Conservation (phyloP, 2,329 filamentous ascomycete genomes). For the Diaporthe amygdali region DNA sequence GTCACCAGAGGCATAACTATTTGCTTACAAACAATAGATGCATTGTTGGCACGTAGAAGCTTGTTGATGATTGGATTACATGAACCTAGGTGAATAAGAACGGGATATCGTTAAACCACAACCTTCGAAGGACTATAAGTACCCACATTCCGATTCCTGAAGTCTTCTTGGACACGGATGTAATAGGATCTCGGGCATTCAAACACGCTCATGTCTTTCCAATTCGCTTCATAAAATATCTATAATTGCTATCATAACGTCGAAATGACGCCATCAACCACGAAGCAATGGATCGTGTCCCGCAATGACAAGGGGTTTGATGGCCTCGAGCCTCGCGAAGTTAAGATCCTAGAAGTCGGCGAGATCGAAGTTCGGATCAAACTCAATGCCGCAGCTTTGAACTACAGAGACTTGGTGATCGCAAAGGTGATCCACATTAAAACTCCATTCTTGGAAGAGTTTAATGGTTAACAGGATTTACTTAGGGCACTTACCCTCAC, state of each 20-base stretch:
- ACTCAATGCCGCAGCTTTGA: slow-evolving; percentile 57
- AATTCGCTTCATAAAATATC: not conserved
- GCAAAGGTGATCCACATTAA: slow-evolving; percentile 35
- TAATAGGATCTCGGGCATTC: not conserved
- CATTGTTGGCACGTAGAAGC: too few species aligned
- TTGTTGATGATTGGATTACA: too few species aligned
- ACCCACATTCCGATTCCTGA: too few species aligned
- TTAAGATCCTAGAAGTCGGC: slow-evolving; percentile 64
- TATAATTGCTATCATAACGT: not conserved
- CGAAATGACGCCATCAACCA: slow-evolving; percentile 41
- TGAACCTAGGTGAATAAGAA: too few species aligned
- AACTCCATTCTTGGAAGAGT: too few species aligned
- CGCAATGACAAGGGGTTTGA: slow-evolving; percentile 62
- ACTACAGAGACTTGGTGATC: slow-evolving; percentile 60
- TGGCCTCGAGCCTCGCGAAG: slow-evolving; percentile 59
- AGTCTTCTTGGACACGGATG: too few species aligned
- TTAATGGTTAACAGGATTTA: not conserved
- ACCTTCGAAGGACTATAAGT: too few species aligned
- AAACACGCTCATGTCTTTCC: not conserved
- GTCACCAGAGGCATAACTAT: too few species aligned
- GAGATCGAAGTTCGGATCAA: slow-evolving; percentile 77
- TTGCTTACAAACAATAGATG: too few species aligned
- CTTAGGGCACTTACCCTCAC: slow-evolving; percentile 52
- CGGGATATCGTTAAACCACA: too few species aligned
- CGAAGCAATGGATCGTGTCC: slow-evolving; percentile 61